phyloP scores from a whole-genome alignment of 768 basidiomycete genomes.

The Pulveroboletus ravenelii region DNA sequence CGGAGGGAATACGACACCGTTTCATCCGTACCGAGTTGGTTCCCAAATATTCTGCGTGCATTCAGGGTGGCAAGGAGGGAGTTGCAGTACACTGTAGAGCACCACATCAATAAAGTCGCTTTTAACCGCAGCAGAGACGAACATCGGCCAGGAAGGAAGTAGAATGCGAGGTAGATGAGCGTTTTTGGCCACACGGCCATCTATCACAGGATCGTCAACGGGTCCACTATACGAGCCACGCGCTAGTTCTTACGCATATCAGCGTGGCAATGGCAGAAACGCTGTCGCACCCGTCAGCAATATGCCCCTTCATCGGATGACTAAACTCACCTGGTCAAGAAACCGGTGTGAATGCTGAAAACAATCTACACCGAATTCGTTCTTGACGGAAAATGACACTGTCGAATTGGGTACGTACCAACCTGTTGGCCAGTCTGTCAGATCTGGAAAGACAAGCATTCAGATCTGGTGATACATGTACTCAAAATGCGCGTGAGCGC shows the following conservation, averaged over 20 bases:
- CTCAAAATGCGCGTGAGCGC: background rate
- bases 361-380: conserved; percentile 34
- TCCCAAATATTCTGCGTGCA: conserved; percentile 47
- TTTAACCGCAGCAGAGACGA: conserved; percentile 19
- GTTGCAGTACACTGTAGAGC: conserved; percentile 50
- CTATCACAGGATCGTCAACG: conserved; percentile 26
- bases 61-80: conserved; percentile 59
- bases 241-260: conserved; percentile 38
- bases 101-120: background rate
- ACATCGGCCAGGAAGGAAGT: conserved; percentile 60
- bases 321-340: conserved; percentile 24
- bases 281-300: conserved; percentile 19
- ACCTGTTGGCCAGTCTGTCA: conserved; percentile 52
- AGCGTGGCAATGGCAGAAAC: conserved; percentile 56
- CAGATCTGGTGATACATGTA: too few species aligned
- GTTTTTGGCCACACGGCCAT: conserved; percentile 48
- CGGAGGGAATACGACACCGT: conserved; percentile 8
- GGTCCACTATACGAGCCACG: background rate
- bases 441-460: conserved; percentile 23
- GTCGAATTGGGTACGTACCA: conserved; percentile 23
- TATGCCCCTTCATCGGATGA: too few species aligned
- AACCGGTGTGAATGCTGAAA: conserved; percentile 46
- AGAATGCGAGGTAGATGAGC: conserved; percentile 61
- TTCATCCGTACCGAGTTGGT: conserved; percentile 15
- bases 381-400: background rate